These are phyloP conservation scores for Penstemon barbatus DNA, from an alignment of 257 asterid genomes.

Conservation along the genomic window DNA sequence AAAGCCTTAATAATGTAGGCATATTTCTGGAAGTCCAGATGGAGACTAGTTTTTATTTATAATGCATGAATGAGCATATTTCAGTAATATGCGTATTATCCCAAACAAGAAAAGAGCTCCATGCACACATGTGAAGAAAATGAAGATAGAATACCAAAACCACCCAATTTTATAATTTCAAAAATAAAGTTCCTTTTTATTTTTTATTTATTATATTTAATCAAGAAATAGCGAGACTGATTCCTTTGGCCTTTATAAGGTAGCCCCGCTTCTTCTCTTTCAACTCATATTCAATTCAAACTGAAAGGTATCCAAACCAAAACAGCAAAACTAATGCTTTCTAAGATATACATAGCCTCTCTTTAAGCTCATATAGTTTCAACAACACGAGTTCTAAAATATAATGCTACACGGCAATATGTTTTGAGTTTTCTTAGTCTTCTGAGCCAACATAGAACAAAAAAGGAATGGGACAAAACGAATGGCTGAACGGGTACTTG, in stretches of 20 bases:
- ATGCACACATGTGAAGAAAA: constrained; percentile 23
- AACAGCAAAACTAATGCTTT: not conserved
- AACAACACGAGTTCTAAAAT: not conserved
- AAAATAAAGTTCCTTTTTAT: not conserved
- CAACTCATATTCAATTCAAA: constrained; percentile 30
- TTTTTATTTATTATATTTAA: not conserved
- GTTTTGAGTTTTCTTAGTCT: not conserved
- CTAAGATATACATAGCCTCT: not conserved
- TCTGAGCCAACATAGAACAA: not conserved
- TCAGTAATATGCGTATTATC: constrained; percentile 27
- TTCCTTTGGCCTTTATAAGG: constrained; percentile 35
- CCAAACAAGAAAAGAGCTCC: not conserved
- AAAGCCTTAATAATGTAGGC: not conserved
- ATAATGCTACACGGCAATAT: not conserved
- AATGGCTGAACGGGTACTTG: constrained; percentile 71
- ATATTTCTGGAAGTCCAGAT: constrained; percentile 15
- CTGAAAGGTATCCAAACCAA: not conserved
- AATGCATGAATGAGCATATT: constrained; percentile 24
- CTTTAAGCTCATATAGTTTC: not conserved
- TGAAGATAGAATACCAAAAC: constrained; percentile 22
- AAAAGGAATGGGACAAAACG: constrained; percentile 51
- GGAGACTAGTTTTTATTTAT: not conserved
- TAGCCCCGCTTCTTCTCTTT: constrained; percentile 26
- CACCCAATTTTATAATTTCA: constrained; percentile 19
- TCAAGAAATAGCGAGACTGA: not conserved